Evolutionary conservation across 768 basidiomycete genomes (phyloP), one percentile per base, ranked within the genome.

Genomic region (Kwoniella sp.): DNA sequence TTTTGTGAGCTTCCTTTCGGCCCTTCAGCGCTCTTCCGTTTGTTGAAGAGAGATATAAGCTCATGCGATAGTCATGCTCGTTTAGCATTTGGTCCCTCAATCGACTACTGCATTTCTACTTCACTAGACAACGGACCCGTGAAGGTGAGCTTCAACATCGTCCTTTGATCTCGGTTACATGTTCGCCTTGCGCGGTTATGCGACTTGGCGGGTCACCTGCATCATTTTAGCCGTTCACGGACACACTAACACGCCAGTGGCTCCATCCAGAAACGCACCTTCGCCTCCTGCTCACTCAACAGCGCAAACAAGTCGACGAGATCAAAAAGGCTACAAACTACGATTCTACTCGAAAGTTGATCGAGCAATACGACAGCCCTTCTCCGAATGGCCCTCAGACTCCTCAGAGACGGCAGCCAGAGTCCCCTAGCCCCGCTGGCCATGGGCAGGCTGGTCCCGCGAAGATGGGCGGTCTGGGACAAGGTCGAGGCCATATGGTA

Each of bases 251-350:
- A 11, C 22, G 15, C 12, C 20, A 31, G n/a, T 22, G 20, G 17
- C 22, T 29, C 22, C 51, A 25, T 58, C 26, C 76, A 96, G 94
- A 98, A 81, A 90, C 87, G 78, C 87, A 87, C 2, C 84, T 98
- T 20, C 88, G 89, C 61, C 80, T 81, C 1, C 83, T 93, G 2
- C 85, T 90, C 75, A 89, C 88, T 74, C 84, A 89, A 73, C 92
- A 94, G 68, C 88, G 91, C 22, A 84, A 85, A 25, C 93, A 91
- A 75, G 86, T 99, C 38, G 93, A 95, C 68, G 94, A 96, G 71
- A 91, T 98, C 71, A 99, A 99, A 85, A 92, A 93, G 83, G 93
- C 91, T 79, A 97, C 94, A 1, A 95, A 97, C 72, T 99, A 91
- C 81, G 92, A 99, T 77, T 87, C 87, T 12, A 99, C 93, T 29